Percentiles rank a stretch among this genome's conserved stretches.
Conservation (phyloP, 2,329 filamentous ascomycete genomes). For the Elsinoe batatas region DNA sequence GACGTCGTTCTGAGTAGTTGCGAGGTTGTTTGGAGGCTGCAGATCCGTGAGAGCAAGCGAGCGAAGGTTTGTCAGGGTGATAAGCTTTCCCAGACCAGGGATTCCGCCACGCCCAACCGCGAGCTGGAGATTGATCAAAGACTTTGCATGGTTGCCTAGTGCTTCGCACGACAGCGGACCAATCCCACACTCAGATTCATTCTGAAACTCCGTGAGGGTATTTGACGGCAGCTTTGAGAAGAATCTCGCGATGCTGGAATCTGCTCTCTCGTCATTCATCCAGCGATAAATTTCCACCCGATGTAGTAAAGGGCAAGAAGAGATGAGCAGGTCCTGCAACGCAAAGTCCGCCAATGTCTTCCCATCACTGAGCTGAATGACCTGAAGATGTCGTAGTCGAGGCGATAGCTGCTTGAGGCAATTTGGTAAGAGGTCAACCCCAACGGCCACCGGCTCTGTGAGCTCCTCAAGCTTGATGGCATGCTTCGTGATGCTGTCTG, state of each 20-base stretch:
- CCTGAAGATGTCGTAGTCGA: slow-evolving; percentile 47
- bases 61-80: slow-evolving; percentile 41
- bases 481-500: slow-evolving; percentile 32
- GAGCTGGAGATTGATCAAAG: slow-evolving; percentile 46
- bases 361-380: slow-evolving; percentile 53
- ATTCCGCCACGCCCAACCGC: slow-evolving; percentile 41
- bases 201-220: slow-evolving; percentile 49
- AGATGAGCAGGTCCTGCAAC: slow-evolving; percentile 43
- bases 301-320: slow-evolving; percentile 52
- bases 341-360: slow-evolving; percentile 47
- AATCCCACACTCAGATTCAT: slow-evolving; percentile 47
- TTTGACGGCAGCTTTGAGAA: slow-evolving; percentile 47
- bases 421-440: slow-evolving; percentile 40
- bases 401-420: slow-evolving; percentile 51
- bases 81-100: slow-evolving; percentile 40
- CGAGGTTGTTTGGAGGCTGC: slow-evolving; percentile 36
- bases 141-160: slow-evolving; percentile 43
- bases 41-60: slow-evolving; percentile 41
- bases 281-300: slow-evolving; percentile 50
- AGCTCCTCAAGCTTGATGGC: slow-evolving; percentile 45
- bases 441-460: slow-evolving; percentile 24
- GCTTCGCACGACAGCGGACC: slow-evolving; percentile 45
- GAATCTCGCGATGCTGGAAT: slow-evolving; percentile 50
- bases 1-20: slow-evolving; percentile 43
- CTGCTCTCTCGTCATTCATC: slow-evolving; percentile 37